Base-by-base conservation (phyloP, 805 yeast species). In the Barnettozyma botsteinii region DNA sequence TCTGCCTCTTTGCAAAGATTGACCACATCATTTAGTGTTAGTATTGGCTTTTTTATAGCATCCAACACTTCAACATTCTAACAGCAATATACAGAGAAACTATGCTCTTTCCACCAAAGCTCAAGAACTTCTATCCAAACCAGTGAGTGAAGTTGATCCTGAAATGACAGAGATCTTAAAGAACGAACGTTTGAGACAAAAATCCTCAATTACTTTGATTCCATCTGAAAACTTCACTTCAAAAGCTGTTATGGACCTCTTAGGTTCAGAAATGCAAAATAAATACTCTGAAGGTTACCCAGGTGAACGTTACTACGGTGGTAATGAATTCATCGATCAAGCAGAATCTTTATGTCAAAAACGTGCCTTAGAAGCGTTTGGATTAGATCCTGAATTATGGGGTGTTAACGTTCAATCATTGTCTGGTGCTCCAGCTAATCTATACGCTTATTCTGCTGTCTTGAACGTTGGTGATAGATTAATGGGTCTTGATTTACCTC, bases 271-370 rank as follows among this genome's bases (percentile, higher is more conserved):
- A 63, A 87, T 93, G 96, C 85, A 85, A 65, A 93, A 93, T 79
- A 93, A 93, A 73, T 93, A 93, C 72, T 88, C 97, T 29, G 98
- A 93, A 70, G 98, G 98, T 48, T 91, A 93, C 70, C 98, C 98
- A 45, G 98, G 98, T 52, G 97, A 95, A 49, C 81, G 98, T 67
- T 93, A 93, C 74, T 93, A 93, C 64, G 98, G 98, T 66, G 98
- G 98, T 64, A 93, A 93, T 66, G 95, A 93, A 74, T 82, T 83
- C 68, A 93, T 93, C 51, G 98, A 93, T 71, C 80, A 85, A 65
- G 87, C 89, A 62, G 98, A 93, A 71, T 64, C 76, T 24, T 70
- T 93, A 57, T 93, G 98, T 69, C 98, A 89, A 72, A 69, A 84
- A 59, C 83, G 98, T 69, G 98, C 98, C 35, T 73, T 93, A 49